Evolutionary conservation across 345 rosid genomes (phyloP).

Genomic region (Linum trigynum): DNA sequence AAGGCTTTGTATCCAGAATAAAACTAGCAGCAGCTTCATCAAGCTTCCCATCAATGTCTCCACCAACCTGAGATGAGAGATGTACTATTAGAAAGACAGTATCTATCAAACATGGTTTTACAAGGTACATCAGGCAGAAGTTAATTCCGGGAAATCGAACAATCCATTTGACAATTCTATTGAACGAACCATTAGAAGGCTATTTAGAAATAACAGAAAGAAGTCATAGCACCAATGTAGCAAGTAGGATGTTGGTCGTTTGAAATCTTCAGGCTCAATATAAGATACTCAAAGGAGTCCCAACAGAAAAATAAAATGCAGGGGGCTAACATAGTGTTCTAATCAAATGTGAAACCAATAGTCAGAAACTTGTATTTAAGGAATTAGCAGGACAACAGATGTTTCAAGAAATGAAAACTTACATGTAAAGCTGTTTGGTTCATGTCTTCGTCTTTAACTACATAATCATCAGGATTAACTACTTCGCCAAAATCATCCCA

Average conservation of each 20-base stretch:
- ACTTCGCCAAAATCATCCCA: constrained; percentile 99
- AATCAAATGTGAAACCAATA: too few species aligned
- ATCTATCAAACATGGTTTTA: background rate
- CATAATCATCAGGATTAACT: constrained; percentile 91
- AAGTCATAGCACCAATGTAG: background rate
- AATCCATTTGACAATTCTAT: background rate
- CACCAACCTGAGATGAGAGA: constrained; percentile 52
- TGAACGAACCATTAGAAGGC: background rate
- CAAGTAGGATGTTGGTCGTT: too few species aligned
- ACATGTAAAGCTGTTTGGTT: constrained; percentile 62
- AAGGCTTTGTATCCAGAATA: constrained; percentile 85
- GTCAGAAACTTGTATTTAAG: background rate
- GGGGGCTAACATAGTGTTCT: too few species aligned
- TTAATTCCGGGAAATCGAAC: background rate
- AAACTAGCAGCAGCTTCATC: constrained; percentile 88
- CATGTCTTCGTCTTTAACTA: constrained; percentile 79
- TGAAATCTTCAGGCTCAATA: too few species aligned
- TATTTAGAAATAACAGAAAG: background rate
- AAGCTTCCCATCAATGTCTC: constrained; percentile 65
- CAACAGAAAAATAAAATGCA: too few species aligned
- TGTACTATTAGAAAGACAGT: constrained; percentile 9
- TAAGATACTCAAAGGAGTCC: too few species aligned
- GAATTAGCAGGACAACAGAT: constrained; percentile 5
- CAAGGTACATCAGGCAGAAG: background rate
- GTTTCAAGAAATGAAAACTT: constrained; percentile 16